phyloP scores from a whole-genome alignment of 2,329 filamentous ascomycete genomes.

The Atkinsonella texensis region DNA sequence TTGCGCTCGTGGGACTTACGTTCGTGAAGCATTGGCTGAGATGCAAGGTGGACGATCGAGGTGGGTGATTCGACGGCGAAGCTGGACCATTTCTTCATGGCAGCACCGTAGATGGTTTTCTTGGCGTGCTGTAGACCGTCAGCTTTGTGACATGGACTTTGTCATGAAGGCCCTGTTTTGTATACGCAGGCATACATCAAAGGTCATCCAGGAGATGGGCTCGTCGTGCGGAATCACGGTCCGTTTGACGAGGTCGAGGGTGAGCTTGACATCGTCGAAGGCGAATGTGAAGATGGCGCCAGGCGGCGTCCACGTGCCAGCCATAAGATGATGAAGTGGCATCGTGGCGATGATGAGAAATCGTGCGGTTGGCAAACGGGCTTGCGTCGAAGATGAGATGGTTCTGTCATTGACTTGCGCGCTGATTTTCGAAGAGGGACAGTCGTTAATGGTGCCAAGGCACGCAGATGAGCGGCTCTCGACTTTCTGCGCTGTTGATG shows the following conservation, averaged over 20 bases:
- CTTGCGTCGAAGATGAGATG: neutral
- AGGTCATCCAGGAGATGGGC: slow-evolving; percentile 89
- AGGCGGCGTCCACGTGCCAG: slow-evolving; percentile 82
- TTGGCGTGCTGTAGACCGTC: slow-evolving; percentile 49
- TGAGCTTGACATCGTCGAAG: slow-evolving; percentile 72
- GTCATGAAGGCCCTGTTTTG: too few relatives aligned
- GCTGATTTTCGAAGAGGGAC: too few relatives aligned
- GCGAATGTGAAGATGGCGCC: slow-evolving; percentile 82
- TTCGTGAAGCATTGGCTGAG: slow-evolving; percentile 65
- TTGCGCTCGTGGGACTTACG: slow-evolving; percentile 36
- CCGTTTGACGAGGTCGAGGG: slow-evolving; percentile 63
- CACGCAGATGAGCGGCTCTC: too few relatives aligned
- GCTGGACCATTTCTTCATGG: slow-evolving; percentile 89
- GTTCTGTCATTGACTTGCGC: too few relatives aligned
- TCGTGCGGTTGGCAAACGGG: slow-evolving; percentile 3
- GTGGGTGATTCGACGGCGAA: slow-evolving; percentile 65
- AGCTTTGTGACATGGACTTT: neutral
- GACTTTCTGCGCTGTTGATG: too few relatives aligned
- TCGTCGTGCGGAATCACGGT: slow-evolving; percentile 73
- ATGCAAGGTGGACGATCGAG: slow-evolving; percentile 62
- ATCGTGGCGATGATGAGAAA: slow-evolving; percentile 33
- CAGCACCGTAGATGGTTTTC: slow-evolving; percentile 78
- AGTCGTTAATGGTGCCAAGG: too few relatives aligned
- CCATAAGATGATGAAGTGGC: slow-evolving; percentile 78
- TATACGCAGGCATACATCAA: slow-evolving; percentile 63